Base-by-base conservation (phyloP, 805 yeast genomes). In the Vanderwaltozyma yarrowii region DNA sequence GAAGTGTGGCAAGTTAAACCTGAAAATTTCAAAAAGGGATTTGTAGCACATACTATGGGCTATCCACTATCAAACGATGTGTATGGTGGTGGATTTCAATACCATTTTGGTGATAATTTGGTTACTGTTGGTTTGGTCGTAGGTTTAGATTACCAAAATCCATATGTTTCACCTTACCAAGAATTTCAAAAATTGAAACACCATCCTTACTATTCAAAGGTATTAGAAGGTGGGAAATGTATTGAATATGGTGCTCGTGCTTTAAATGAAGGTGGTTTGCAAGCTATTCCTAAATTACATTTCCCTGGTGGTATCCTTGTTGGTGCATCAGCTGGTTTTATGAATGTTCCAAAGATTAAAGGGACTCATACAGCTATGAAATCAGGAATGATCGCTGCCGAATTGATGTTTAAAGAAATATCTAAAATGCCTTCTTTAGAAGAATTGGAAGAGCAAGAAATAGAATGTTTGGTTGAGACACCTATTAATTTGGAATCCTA, bases 331-430 rank as follows among this genome's bases (percentile, higher is more conserved):
- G 98, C 98, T 3, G 98, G 98, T 1, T 89, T 92, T 60, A 74
- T 92, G 76, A 92, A 92, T 57, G 97, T 92, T 32, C 96, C 98
- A 37, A 92, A 89, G 61, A 84, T 92, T 54, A 92, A 92, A 64
- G 99, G 99, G 13, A 80, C 96, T 0, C 99, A 92, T 60, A 89
- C 96, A 1, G 97, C 99, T 1, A 85, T 92, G 77, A 92, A 92
- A 61, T 72, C 92, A 9, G 98, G 97, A 24, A 79, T 92, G 72
- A 61, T 92, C 21, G 98, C 98, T 2, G 98, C 97, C 2, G 96
- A 92, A 52, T 58, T 72, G 17, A 81, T 87, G 30, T 86, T 68
- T 51, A 66, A 69, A 34, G 70, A 65, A 8, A 62, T 81, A 36
- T 67, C 73, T 2, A 60, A 64, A 15, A 61, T 72, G 35, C 61